Base-by-base conservation (phyloP, 768 basidiomycete genomes). In the Amanita pallidorosea region DNA sequence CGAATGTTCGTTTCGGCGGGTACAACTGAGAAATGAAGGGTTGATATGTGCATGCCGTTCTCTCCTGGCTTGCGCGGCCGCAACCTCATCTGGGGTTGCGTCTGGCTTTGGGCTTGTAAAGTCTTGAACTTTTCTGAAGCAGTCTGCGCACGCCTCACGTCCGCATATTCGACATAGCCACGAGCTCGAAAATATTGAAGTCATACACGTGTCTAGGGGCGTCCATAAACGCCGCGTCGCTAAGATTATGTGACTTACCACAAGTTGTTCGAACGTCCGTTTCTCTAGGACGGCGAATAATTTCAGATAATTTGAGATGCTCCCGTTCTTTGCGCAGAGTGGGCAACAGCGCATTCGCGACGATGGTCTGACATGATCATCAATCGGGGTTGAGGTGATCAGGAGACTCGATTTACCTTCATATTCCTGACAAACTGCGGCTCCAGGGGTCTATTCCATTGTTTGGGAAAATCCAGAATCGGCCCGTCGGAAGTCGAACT, bases 151-250 rank as follows among this genome's bases (percentile, higher is more conserved):
- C 7, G 87, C 81, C 65, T 96, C 94, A 8, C 89, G 80, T 4
- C 90, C 94, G 63, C 94, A 97, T 35, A 79, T 62, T n/a, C 85
- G 76, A 63, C 92, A 95, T 78, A 94, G 87, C 81, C 88, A 95
- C 27, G 82, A 85, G 52, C 80, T 82, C 5, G 86, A 85, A 65
- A 95, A 95, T 52, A 95, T 81, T 11, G 92, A 94, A 4, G 90
- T 93, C 75, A 90, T 87, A 65, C 93, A 96, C 2, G 87, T 90
- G 65, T 96, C 92, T 95, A 37, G 42, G 31, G 17, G 11, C 20
- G 41, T 44, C 31, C 45, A 23, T 11, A 33, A 12, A 47, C 12
- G 17, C 13, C 15, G 38, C 35, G 17, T 18, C 27, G 17, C 33
- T 12, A 47, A 12, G 45, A 11, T 45, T 37, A 49, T 36, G 22